Conservation (phyloP, 2,329 filamentous ascomycete species). For the Hortaea werneckii region DNA sequence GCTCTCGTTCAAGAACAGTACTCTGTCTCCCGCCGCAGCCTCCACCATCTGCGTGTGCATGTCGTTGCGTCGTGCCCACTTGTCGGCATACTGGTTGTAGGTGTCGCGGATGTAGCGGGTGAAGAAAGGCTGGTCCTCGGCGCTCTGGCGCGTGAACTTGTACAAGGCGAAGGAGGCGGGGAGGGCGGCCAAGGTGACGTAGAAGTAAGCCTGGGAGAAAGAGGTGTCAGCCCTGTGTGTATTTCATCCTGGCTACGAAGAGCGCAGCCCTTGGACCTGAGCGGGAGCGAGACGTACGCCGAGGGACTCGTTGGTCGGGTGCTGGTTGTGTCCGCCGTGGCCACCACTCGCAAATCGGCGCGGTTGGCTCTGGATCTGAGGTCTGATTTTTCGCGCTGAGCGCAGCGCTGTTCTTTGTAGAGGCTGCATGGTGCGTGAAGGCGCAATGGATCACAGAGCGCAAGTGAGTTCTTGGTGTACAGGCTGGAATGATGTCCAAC, state of each 20-base stretch:
- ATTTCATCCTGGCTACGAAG: too few species aligned
- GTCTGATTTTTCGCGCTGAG: slow-evolving; percentile 30
- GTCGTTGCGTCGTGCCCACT: slow-evolving; percentile 47
- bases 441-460: slow-evolving; percentile 9
- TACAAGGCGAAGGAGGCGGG: slow-evolving; percentile 37
- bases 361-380: slow-evolving; percentile 27
- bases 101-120: slow-evolving; percentile 47
- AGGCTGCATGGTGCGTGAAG: slow-evolving; percentile 33
- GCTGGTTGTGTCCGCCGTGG: slow-evolving; percentile 22
- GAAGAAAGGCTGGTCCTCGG: slow-evolving; percentile 32
- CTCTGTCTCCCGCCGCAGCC: slow-evolving; percentile 52
- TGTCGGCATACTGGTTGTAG: slow-evolving; percentile 44
- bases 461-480: neutral
- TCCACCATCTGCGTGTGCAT: slow-evolving; percentile 52
- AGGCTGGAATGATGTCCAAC: neutral
- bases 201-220: slow-evolving; percentile 36
- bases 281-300: slow-evolving; percentile 34
- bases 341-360: slow-evolving; percentile 33
- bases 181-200: slow-evolving; percentile 34
- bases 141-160: slow-evolving; percentile 31
- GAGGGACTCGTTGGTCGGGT: slow-evolving; percentile 36
- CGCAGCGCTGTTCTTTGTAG: slow-evolving; percentile 33
- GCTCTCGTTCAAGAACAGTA: slow-evolving; percentile 45
- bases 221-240: too few species aligned
- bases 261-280: neutral